A percentile compares a stretch with the other conserved stretches of the same genome.
Conservation (phyloP, 192 early-diverging fungal genomes). For the Umbelopsis sp. region DNA sequence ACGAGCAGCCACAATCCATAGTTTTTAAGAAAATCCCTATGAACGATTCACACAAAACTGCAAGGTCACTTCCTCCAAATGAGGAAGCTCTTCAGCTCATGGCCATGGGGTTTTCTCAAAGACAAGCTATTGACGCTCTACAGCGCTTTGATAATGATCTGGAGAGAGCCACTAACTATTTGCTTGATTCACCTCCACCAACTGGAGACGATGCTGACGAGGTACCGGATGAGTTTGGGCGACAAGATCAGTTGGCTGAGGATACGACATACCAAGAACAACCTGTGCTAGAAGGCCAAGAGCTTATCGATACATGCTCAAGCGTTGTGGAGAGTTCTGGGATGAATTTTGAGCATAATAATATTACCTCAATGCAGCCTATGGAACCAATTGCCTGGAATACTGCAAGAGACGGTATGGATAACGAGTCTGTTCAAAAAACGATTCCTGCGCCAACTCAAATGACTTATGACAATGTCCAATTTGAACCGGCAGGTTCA, state of each 20-base stretch:
- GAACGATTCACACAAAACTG: conserved; percentile 11
- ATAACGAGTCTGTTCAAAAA: not conserved
- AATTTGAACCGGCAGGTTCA: conserved; percentile 2
- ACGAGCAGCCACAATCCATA: not conserved
- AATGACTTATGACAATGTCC: not conserved
- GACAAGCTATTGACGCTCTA: conserved; percentile 68
- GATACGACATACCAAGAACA: not conserved
- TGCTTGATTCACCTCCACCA: conserved; percentile 51
- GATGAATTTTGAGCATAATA: not conserved
- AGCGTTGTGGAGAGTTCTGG: not conserved
- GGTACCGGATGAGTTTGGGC: not conserved
- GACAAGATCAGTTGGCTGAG: not conserved
- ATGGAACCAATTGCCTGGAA: not conserved
- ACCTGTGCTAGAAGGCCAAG: not conserved
- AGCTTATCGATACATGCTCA: not conserved
- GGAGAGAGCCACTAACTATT: conserved; percentile 73
- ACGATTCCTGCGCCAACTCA: conserved; percentile 10
- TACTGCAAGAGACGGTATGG: not conserved
- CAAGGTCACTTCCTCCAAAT: conserved; percentile 1
- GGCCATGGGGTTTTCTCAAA: conserved; percentile 73
- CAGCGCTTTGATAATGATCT: conserved; percentile 73
- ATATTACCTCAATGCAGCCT: not conserved
- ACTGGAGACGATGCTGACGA: not conserved
- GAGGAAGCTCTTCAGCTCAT: conserved; percentile 51
- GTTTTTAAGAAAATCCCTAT: not conserved